These are phyloP conservation scores for Arabidopsis hybrid DNA, from an alignment of 441 rosid genomes.

Conservation along the genomic window DNA sequence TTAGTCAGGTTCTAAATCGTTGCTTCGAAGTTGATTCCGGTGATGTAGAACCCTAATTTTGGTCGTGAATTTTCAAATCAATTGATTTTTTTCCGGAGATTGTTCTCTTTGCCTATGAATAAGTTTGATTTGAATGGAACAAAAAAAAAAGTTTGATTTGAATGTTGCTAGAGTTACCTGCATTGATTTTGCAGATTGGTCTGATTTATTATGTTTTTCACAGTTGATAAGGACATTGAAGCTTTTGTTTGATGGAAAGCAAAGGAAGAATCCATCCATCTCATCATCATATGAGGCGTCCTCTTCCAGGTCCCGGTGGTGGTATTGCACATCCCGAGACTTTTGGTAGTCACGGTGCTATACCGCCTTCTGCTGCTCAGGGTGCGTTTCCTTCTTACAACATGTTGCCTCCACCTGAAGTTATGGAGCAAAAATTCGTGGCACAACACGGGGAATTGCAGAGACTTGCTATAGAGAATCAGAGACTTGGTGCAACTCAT, in stretches of 20 bases:
- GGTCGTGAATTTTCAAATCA: not conserved
- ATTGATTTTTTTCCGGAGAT: not conserved
- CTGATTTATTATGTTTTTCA: slow-evolving; percentile 9
- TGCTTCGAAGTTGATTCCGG: not conserved
- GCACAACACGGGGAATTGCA: slow-evolving; percentile 89
- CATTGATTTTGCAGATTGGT: slow-evolving; percentile 16
- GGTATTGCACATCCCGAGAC: slow-evolving; percentile 65
- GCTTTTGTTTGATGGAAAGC: slow-evolving; percentile 63
- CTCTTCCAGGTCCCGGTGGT: slow-evolving; percentile 56
- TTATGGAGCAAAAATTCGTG: slow-evolving; percentile 89
- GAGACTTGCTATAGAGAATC: slow-evolving; percentile 87
- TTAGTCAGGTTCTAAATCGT: not conserved
- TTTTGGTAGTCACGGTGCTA: slow-evolving; percentile 57
- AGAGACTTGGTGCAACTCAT: slow-evolving; percentile 85
- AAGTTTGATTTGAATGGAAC: not conserved
- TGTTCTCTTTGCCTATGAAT: not conserved
- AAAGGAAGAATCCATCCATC: slow-evolving; percentile 76
- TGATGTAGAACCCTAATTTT: slow-evolving; percentile 28
- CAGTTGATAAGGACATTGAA: slow-evolving; percentile 35
- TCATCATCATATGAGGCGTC: slow-evolving; percentile 73
- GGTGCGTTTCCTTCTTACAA: slow-evolving; percentile 68
- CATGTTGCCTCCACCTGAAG: slow-evolving; percentile 81
- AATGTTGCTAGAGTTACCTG: not conserved
- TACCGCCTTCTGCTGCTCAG: slow-evolving; percentile 56
- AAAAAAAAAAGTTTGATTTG: not conserved